A percentile compares a stretch with the other conserved stretches of the same genome.
Conservation (phyloP, 2,329 filamentous ascomycete species). For the Apiospora aurea region DNA sequence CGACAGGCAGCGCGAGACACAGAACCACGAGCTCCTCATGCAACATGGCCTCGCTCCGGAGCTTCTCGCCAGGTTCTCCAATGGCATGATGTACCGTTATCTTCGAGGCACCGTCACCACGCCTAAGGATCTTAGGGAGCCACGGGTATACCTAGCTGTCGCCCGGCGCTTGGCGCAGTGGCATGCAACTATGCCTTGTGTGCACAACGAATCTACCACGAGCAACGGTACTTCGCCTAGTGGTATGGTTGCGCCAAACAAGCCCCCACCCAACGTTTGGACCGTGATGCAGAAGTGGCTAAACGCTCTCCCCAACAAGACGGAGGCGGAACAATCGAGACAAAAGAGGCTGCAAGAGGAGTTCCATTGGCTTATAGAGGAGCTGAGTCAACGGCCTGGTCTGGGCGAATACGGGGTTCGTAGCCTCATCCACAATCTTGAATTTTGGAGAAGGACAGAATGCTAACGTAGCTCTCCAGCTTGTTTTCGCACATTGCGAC, state of each 20-base stretch:
- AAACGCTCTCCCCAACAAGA: conserved; percentile 77
- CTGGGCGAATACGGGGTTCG: conserved; percentile 77
- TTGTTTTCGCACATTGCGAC: conserved; percentile 95
- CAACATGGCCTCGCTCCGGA: conserved; percentile 82
- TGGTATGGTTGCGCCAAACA: conserved; percentile 64
- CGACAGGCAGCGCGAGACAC: conserved; percentile 84
- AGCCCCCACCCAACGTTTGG: conserved; percentile 87
- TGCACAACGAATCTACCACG: conserved; percentile 44
- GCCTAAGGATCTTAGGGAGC: conserved; percentile 79
- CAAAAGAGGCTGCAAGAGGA: conserved; percentile 76
- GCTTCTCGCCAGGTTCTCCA: conserved; percentile 90
- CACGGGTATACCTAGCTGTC: conserved; percentile 81
- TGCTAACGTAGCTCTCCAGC: conserved; percentile 43
- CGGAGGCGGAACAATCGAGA: conserved; percentile 71
- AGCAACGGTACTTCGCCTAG: conserved; percentile 42
- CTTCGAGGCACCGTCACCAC: conserved; percentile 82
- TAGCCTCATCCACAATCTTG: conserved; percentile 30
- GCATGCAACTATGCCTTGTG: conserved; percentile 78
- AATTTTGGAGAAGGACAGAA: background rate
- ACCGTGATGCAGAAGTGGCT: conserved; percentile 98
- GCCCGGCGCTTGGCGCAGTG: conserved; percentile 88
- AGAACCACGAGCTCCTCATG: conserved; percentile 87
- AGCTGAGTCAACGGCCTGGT: conserved; percentile 79
- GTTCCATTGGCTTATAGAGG: conserved; percentile 71
- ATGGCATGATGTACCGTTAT: conserved; percentile 94